These are phyloP conservation scores for Heliamphora pulchella DNA, from an alignment of 179 eudicot species.

Conservation along the genomic window DNA sequence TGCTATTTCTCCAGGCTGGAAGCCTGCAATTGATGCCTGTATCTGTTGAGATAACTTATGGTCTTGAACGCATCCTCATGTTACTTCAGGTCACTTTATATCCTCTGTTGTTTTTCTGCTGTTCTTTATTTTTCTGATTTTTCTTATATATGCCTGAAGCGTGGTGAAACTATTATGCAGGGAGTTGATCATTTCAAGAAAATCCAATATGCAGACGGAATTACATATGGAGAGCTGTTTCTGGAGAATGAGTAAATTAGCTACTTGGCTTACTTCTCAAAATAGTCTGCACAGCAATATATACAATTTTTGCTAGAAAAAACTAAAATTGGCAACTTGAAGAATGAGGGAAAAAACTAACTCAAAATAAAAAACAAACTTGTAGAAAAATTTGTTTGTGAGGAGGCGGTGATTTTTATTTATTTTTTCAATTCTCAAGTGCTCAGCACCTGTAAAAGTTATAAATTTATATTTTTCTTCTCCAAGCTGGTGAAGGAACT, in stretches of 20 bases:
- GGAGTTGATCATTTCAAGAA: slow-evolving; percentile 99
- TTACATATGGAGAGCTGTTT: slow-evolving; percentile 93
- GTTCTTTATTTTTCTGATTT: neutral
- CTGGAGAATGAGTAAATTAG: slow-evolving; percentile 78
- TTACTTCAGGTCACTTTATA: slow-evolving; percentile 71
- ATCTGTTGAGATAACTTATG: slow-evolving; percentile 98
- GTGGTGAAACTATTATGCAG: slow-evolving; percentile 34
- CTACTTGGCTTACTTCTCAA: slow-evolving; percentile 9
- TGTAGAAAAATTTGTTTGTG: neutral
- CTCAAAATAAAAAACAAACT: neutral
- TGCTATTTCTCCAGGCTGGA: slow-evolving; percentile 62
- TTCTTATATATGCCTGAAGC: slow-evolving; percentile 15
- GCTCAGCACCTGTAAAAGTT: too few species aligned
- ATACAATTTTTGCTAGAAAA: neutral
- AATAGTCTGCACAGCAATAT: neutral
- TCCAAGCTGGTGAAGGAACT: neutral
- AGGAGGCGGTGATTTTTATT: neutral
- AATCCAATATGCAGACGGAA: slow-evolving; percentile 87
- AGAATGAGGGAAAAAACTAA: neutral
- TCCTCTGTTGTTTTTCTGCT: slow-evolving; percentile 8
- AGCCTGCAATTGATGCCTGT: slow-evolving; percentile 79
- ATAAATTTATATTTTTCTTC: too few species aligned
- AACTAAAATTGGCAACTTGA: neutral
- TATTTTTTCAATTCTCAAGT: too few species aligned
- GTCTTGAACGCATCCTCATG: slow-evolving; percentile 97